Conservation (phyloP, 2,329 filamentous ascomycete species). For the Pyricularia grisea region DNA sequence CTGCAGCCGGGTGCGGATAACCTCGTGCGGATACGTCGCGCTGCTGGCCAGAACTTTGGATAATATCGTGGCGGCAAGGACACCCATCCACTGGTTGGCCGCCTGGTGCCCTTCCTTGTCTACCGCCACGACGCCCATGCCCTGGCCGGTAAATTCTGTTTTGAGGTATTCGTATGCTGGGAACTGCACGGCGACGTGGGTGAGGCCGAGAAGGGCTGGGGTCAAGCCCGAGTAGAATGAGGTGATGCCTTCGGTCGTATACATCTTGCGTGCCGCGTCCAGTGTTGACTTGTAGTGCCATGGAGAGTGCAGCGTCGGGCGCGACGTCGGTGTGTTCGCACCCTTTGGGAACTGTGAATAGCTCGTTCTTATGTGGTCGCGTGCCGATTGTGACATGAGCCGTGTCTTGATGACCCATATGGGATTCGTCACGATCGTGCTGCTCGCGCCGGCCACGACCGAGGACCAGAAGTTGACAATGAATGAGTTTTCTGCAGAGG, state of each 20-base stretch:
- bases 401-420: constrained; percentile 99
- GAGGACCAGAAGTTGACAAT: constrained; percentile 82
- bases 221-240: constrained; percentile 95
- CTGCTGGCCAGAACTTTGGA: constrained; percentile 93
- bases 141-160: constrained; percentile 77
- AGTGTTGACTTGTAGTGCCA: constrained; percentile 89
- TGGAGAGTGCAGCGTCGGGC: constrained; percentile 51
- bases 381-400: constrained; percentile 80
- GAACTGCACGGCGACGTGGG: constrained; percentile 95
- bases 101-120: constrained; percentile 46
- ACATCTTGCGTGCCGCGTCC: constrained; percentile 95
- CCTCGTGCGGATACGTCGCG: constrained; percentile 94
- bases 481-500: constrained; percentile 58
- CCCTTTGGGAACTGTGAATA: constrained; percentile 37
- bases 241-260: constrained; percentile 72
- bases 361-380: constrained; percentile 32
- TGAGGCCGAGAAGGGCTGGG: constrained; percentile 81
- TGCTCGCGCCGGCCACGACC: constrained; percentile 81
- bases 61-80: constrained; percentile 79
- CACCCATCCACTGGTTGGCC: constrained; percentile 61
- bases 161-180: constrained; percentile 93
- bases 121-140: constrained; percentile 64
- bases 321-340: constrained; percentile 42
- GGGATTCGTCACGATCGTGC: constrained; percentile 89
- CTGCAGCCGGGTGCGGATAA: constrained; percentile 85